phyloP scores from a whole-genome alignment of 2,329 filamentous ascomycete species.

The Aspergillus sp. region DNA sequence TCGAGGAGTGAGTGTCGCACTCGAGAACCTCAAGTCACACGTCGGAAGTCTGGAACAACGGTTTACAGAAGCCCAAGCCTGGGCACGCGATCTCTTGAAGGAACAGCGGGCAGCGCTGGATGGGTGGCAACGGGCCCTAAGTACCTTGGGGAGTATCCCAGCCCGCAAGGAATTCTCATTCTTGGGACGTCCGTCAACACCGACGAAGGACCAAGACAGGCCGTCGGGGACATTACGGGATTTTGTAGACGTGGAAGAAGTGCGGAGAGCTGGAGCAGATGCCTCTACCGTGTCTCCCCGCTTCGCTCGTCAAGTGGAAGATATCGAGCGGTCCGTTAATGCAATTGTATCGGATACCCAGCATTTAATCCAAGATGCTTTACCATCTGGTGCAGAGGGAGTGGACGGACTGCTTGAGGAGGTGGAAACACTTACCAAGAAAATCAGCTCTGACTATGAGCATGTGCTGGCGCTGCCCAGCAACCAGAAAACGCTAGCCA shows the following conservation, averaged over 20 bases:
- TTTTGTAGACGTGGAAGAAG: conserved; percentile 66
- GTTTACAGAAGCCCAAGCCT: conserved; percentile 40
- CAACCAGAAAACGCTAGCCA: conserved; percentile 57
- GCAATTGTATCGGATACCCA: conserved; percentile 54
- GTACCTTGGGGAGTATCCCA: conserved; percentile 34
- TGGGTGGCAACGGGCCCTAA: conserved; percentile 35
- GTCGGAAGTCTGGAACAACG: conserved; percentile 39
- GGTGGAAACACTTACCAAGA: conserved; percentile 76
- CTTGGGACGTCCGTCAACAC: conserved; percentile 34
- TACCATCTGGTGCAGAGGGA: conserved; percentile 55
- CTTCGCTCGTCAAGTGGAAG: conserved; percentile 54
- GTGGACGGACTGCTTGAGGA: conserved; percentile 68
- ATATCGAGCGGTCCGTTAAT: conserved; percentile 55
- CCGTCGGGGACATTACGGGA: conserved; percentile 59
- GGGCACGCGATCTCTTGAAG: conserved; percentile 39
- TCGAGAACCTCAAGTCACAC: conserved; percentile 60
- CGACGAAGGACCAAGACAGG: conserved; percentile 37
- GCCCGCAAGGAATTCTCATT: conserved; percentile 39
- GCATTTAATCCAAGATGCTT: conserved; percentile 29
- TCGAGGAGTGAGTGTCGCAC: conserved; percentile 73
- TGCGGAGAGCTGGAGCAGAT: conserved; percentile 64
- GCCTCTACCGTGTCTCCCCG: conserved; percentile 53
- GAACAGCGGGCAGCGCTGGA: conserved; percentile 40
- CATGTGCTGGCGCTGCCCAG: conserved; percentile 63
- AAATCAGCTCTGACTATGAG: conserved; percentile 80